Evolutionary conservation across 306 rosid species (phyloP), one percentile per base, ranked within the genome.

Genomic region (Cucumis hystrix): DNA sequence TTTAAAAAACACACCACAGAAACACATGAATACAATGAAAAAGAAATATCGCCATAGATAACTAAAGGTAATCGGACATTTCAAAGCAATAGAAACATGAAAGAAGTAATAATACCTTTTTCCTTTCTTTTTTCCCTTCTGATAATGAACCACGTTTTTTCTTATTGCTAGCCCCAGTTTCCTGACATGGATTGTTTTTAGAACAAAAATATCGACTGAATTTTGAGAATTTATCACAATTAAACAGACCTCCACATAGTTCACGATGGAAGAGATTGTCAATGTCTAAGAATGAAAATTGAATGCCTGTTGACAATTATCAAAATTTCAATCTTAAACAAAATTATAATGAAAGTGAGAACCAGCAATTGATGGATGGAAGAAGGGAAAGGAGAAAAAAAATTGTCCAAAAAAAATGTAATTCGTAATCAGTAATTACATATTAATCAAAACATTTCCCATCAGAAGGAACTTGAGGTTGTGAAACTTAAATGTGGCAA

Each of bases 101-200:
- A 73, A 79, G 61, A 52, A 18, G 74, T 25, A 56, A 37, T 17
- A 81, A 66, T 83, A 94, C 98, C 89, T 83, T 91, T 56, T 74
- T 82, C 79, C 71, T 88, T 56, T 83, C 89, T 85, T 83, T 92
- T 83, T 49, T 88, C 82, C 82, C 91, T 83, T 84, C 79, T 33
- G 89, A 72, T 79, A 72, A 66, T 86, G 86, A 87, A 75, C 90
- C 89, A 17, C 88, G 87, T 78, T 83, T 89, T 82, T 69, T 91
- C 80, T 85, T 89, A 23, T 60, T 39, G 49, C 68, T 2, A 64
- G 64, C 74, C 73, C 23, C 78, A 63, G 72, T 79, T 65, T 78
- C 87, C 82, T 80, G 82, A 87, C 60, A 72, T 28, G 4, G 25
- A 28, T 28, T 8, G 33, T 30, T 70, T 8, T 81, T 57, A 74